Evolutionary conservation across 2,329 filamentous ascomycete species (phyloP).

Genomic region (Cladophialophora yegresii): DNA sequence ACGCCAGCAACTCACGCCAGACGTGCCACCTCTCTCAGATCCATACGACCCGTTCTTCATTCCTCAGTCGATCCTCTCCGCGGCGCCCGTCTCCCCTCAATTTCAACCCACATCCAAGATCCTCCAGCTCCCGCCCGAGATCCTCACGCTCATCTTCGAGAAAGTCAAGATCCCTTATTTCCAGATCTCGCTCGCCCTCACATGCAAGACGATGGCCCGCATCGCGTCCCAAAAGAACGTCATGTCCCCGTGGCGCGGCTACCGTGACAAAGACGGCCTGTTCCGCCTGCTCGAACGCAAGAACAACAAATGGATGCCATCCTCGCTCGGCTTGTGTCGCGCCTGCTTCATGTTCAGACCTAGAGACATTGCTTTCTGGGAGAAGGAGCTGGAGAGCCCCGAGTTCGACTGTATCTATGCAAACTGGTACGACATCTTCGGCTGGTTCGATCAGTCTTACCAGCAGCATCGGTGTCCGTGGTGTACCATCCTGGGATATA

Average conservation of each 20-base stretch:
- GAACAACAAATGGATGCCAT: conserved; percentile 26
- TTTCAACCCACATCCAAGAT: conserved; percentile 14
- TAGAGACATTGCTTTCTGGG: conserved; percentile 18
- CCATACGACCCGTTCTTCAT: conserved; percentile 31
- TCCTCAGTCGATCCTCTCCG: conserved; percentile 22
- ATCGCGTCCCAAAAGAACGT: conserved; percentile 17
- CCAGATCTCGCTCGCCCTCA: conserved; percentile 30
- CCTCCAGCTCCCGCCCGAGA: conserved; percentile 26
- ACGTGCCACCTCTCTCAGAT: not conserved
- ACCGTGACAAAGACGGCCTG: conserved; percentile 31
- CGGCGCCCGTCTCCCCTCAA: conserved; percentile 10
- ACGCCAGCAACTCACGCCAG: not conserved
- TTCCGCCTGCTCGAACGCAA: conserved; percentile 27
- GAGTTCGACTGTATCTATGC: conserved; percentile 16
- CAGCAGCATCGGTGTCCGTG: conserved; percentile 22
- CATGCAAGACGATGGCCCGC: conserved; percentile 28
- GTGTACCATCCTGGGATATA: conserved; percentile 18
- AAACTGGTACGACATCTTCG: conserved; percentile 29
- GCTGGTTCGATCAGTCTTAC: conserved; percentile 14
- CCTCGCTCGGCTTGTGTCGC: conserved; percentile 21
- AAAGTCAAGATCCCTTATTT: conserved; percentile 28
- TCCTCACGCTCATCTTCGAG: conserved; percentile 26
- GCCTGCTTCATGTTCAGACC: conserved; percentile 28
- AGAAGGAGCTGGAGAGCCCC: not conserved
- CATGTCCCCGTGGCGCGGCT: conserved; percentile 30